Base-by-base conservation (phyloP, 2,329 filamentous ascomycete genomes). In the Trichoderma breve region DNA sequence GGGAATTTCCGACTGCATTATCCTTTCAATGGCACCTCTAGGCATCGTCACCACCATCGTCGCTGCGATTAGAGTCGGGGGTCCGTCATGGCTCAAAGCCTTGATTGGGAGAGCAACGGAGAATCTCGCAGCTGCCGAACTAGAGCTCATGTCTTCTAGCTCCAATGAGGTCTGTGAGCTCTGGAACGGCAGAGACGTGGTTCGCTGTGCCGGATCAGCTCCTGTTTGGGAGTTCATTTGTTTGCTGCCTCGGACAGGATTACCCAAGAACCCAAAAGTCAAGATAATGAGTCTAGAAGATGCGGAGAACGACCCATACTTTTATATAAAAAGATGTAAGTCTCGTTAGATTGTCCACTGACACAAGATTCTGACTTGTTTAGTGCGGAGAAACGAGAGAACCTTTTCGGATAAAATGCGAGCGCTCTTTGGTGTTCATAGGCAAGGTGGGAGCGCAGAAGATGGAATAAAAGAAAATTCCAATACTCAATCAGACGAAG, bases 101-200 rank as follows among this genome's bases (percentile, higher is more conserved):
- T 79, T 86, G 11, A 79, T 86, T 12, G 85, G 84, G 2, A 77
- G 85, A 53, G 83, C 83, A 0, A 79, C 83, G 32, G 85, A 86
- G 73, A 83, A 80, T 2, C 77, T 78, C 0, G 81, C 83, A 0
- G 77, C 79, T 0, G 82, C 80, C 0, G 84, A 86, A 43, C 76
- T 76, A 1, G 84, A 86, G 36, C 74, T 86, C 0, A 79, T 85
- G 71, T 84, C 84, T 0, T 86, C 84, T 5, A 85, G 84, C 0
- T 85, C 83, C 0, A 76, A 82, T 8, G 82, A 83, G 0, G 84
- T 83, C 0, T 83, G 82, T 4, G 84, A 86, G 71, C 74, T 86
- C 0, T 86, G 81, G 73, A 85, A 85, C 6, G 81, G 83, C 65
- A 75, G 78, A 0, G 79, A 80, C 0, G 78, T 86, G 0, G 78